phyloP scores from a whole-genome alignment of 1,284 basidiomycete species.

The Puccinia coronata region DNA sequence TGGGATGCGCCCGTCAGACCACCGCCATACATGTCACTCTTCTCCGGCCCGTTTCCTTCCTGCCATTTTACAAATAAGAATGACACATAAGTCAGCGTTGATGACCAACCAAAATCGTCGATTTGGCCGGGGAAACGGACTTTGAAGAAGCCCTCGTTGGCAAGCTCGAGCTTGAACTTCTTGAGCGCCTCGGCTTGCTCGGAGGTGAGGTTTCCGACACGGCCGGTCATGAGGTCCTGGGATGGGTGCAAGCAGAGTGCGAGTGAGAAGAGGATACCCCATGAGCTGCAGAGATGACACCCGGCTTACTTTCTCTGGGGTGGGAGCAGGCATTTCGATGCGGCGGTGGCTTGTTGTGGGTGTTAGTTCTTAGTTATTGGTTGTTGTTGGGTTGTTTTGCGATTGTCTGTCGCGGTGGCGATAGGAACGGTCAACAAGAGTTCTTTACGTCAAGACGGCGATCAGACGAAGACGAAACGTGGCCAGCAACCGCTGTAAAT shows the following conservation, averaged over 20 bases:
- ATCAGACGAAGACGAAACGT: too few species aligned
- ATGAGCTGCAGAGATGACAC: not conserved
- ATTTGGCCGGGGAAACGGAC: not conserved
- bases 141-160: constrained; percentile 18
- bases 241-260: not conserved
- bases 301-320: constrained; percentile 5
- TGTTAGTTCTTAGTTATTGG: not conserved
- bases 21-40: constrained; percentile 45
- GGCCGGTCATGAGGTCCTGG: constrained; percentile 68
- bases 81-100: too few species aligned
- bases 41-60: constrained; percentile 56
- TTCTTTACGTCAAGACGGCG: too few species aligned
- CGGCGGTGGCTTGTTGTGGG: not conserved
- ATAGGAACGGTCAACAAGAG: too few species aligned
- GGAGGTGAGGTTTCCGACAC: constrained; percentile 73
- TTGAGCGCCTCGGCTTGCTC: constrained; percentile 2
- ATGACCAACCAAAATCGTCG: too few species aligned
- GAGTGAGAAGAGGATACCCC: not conserved
- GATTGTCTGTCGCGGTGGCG: too few species aligned
- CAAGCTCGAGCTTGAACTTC: not conserved
- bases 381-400: too few species aligned
- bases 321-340: not conserved
- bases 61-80: constrained; percentile 70
- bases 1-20: constrained; percentile 3
- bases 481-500: too few species aligned